Evolutionary conservation across 1,284 basidiomycete species (phyloP), one percentile per base, ranked within the genome.

Genomic region (Papiliotrema flavescens): DNA sequence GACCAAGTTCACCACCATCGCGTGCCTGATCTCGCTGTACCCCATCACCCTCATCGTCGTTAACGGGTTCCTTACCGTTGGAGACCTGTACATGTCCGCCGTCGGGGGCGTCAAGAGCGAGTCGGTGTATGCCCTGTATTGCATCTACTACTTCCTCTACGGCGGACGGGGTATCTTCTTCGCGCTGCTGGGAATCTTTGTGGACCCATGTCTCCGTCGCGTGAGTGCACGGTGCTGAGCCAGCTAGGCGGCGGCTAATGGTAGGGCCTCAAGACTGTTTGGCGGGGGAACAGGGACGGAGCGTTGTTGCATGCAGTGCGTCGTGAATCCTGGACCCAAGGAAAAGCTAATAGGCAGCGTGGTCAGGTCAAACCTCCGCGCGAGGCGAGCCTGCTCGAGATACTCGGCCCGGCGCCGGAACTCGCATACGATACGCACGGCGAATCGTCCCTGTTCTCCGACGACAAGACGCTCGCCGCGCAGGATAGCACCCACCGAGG

Each of bases 121-220:
- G 6, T 37, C 49, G 17, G 52, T 55, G 7, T 62, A 60, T 24
- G 55, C 40, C 19, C 50, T 66, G 3, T 67, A 65, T 42, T 57
- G 53, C 46, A 39, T 65, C 8, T 65, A 62, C 45, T 55, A 61
- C 23, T 59, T 64, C 36, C 40, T 67, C 15, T 65, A 62, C 47
- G 65, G 63, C 32, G 60, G 56, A 7, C 47, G 65, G 46, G 65
- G 65, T 2, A 61, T 63, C 34, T 54, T 59, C 20, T 64, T 62
- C 32, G 60, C 40, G 17, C 32, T 58, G 51, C 47, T 62, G 9
- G 60, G 55, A 9, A 56, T 63, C 20, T 59, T 57, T 28, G 55
- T 63, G 15, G 63, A 64, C 41, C 63, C 63, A 6, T 59, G 59
- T 50, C 50, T 64, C 26, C 35, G 51, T n/a, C 36, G 46, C 19